Evolutionary conservation across 176 grass and related monocot genomes (phyloP), one percentile per base, ranked within the genome.

Genomic region (Zoysia japonica): DNA sequence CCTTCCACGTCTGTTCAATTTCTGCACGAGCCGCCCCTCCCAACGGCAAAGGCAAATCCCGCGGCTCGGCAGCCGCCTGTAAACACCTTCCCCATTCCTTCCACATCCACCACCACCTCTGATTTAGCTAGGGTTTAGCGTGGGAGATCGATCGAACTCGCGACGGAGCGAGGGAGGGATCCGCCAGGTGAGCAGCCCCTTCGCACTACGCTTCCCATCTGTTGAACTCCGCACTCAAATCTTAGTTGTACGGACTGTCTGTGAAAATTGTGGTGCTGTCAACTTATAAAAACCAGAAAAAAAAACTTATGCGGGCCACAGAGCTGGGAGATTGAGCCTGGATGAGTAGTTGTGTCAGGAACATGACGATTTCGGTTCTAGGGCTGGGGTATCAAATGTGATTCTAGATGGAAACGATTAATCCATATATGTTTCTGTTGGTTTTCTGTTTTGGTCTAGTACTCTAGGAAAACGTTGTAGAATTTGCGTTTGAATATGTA

Each of bases 51-150:
- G 28, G 28, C 28, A 28, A 28, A 28, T 28, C 28, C 28, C 28
- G 28, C 28, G 28, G 28, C 28, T 28, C 28, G 28, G 28, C 28
- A 28, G 28, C 28, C 28, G 28, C 28, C 28, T 28, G 28, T 28
- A 28, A 28, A 28, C 28, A 28, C 28, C 28, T 28, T 28, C 28
- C 28, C 28, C 28, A 28, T 28, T 5, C 17, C 67, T 0, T 40
- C 62, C 37, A 38, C 71, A 5, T 2, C 39, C 37, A 3, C 38
- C 48, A 37, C 19, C 46, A 37, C n/a, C 13, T n/a, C 5, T 28
- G 1, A 14, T 37, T 16, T 72, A n/a, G 51, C 71, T 76, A 83
- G 71, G 81, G 62, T 83, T 57, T 83, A 75, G 49, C 16, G 49
- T 8, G 48, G 50, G 5, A 15, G 19, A 47, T 53, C 13, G 52